phyloP scores from a whole-genome alignment of 768 basidiomycete species.

The Xerocomus potaroensis region DNA sequence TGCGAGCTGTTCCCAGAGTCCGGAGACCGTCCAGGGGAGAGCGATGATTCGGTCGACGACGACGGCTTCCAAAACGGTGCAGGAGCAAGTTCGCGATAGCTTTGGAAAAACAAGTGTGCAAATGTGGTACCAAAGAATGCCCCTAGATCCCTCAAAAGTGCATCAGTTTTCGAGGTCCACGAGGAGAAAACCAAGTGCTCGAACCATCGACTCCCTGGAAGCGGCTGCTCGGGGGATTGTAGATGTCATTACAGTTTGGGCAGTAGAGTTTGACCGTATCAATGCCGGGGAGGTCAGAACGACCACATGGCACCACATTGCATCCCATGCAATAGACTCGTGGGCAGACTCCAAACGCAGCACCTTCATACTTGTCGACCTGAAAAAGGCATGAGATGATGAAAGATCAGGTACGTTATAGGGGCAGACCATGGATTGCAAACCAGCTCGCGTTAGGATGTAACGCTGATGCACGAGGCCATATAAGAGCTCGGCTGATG shows the following conservation, averaged over 20 bases:
- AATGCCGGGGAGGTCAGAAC: constrained; percentile 91
- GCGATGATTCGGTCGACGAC: constrained; percentile 44
- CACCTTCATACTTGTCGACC: constrained; percentile 95
- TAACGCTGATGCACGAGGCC: constrained; percentile 97
- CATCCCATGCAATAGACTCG: constrained; percentile 89
- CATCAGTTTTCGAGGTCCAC: constrained; percentile 9
- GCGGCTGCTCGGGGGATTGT: constrained; percentile 89
- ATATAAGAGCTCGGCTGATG: constrained; percentile 94
- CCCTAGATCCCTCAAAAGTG: constrained; percentile 45
- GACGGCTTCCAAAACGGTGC: constrained; percentile 88
- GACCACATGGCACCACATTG: constrained; percentile 91
- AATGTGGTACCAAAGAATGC: constrained; percentile 99
- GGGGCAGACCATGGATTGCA: constrained; percentile 83
- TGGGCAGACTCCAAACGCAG: constrained; percentile 90
- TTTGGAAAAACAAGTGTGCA: constrained; percentile 95
- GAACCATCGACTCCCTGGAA: constrained; percentile 95
- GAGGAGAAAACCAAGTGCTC: constrained; percentile 6
- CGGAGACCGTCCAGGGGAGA: constrained; percentile 56
- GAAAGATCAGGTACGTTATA: constrained; percentile 10
- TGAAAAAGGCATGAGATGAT: constrained; percentile 31
- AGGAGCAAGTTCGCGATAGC: constrained; percentile 91
- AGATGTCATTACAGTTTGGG: constrained; percentile 97
- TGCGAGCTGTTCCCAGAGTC: constrained; percentile 45
- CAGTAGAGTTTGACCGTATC: constrained; percentile 99
- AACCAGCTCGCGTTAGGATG: constrained; percentile 90